Evolutionary conservation across 345 rosid species (phyloP).

Genomic region (Populus deltoides): DNA sequence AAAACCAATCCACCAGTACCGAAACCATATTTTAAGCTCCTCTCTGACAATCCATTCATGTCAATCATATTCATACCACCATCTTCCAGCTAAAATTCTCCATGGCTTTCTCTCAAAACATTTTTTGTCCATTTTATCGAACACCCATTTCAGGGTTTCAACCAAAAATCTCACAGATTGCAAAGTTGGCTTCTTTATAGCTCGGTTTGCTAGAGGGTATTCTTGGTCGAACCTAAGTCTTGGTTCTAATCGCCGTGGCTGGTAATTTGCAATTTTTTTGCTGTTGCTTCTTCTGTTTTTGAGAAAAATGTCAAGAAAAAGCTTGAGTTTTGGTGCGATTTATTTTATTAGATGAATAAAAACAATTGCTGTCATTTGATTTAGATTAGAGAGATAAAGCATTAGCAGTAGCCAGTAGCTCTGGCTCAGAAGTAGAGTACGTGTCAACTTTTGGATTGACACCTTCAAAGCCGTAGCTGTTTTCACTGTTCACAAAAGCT

Average conservation of each 20-base stretch:
- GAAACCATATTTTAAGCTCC: slow-evolving; percentile 14
- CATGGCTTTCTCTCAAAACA: slow-evolving; percentile 34
- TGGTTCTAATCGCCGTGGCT: slow-evolving; percentile 29
- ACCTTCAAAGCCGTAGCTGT: neutral
- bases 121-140: slow-evolving; percentile 20
- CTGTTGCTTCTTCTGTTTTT: neutral
- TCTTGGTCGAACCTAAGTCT: slow-evolving; percentile 22
- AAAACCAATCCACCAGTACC: slow-evolving; percentile 16
- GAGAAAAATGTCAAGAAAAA: neutral
- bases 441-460: neutral
- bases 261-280: slow-evolving; percentile 26
- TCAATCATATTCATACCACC: slow-evolving; percentile 31
- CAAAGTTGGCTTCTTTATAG: slow-evolving; percentile 30
- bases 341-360: neutral
- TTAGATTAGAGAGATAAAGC: neutral
- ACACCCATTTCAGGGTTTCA: slow-evolving; percentile 26
- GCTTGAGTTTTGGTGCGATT: neutral
- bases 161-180: slow-evolving; percentile 28
- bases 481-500: neutral
- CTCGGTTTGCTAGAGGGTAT: slow-evolving; percentile 33
- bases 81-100: slow-evolving; percentile 12
- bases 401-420: too few relatives aligned
- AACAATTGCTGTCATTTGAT: neutral
- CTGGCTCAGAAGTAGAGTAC: neutral
- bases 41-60: slow-evolving; percentile 21